Base-by-base conservation (phyloP, 2,329 filamentous ascomycete species). In the Calonectria pteridis region DNA sequence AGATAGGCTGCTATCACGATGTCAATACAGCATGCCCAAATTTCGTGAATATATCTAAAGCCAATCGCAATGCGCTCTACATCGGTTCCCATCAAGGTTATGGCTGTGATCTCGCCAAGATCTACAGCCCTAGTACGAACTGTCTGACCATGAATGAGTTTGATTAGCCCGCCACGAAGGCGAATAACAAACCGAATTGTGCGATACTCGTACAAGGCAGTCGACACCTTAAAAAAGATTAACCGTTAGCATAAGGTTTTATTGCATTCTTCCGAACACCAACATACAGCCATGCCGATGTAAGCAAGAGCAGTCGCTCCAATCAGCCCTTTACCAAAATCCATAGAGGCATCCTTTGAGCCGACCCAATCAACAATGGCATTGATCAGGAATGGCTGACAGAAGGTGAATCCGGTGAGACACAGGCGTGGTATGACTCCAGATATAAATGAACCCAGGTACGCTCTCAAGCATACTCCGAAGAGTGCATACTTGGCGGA, bases 361-460 rank as follows among this genome's bases (percentile, higher is more conserved):
- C 51, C 51, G n/a, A 55, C 51, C 51, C 51, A 55, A 3, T 6
- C n/a, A 4, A 55, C 51, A 16, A 55, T 55, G 3, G 1, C 33
- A 13, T 55, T 33, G 40, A 65, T 49, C 26, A 65, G 62, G n/a
- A 65, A 65, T 20, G 62, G 62, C 16, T 65, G 62, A 20, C 40
- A 46, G 7, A 65, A 65, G 26, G 62, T 49, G 29, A 65, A 50
- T 4, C 62, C 62, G 6, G 46, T 65, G 28, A 65, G 43, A 20
- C 40, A 65, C 6, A 29, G 43, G 20, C 26, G 62, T 23, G 40
- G 51, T 55, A 55, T 55, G n/a, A 55, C 51, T 10, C 28, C 51
- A n/a, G 51, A 55, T 3, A 55, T n/a, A 7, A 55, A 55, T 2
- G 51, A 28, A 1, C 28, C 51, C 1, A n/a, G 16, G 10, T 55